Conservation (phyloP, 164 flowering plant genomes). For the Berberis vulgaris region DNA sequence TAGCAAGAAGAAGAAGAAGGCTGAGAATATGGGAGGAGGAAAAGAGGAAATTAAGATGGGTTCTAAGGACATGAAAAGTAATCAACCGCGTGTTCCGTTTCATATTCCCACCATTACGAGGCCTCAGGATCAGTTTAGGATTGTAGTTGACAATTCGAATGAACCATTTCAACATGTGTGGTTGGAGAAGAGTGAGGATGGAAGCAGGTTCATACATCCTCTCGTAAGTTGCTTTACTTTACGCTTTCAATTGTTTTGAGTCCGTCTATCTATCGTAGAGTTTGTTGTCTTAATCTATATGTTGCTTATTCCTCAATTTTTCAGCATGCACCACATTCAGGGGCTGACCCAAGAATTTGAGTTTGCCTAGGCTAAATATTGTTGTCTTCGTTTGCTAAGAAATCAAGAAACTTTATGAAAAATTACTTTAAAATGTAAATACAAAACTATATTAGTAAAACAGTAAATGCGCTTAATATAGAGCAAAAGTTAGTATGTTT, state of each 20-base stretch:
- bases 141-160: slow-evolving; percentile 72
- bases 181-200: slow-evolving; percentile 85
- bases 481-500: too few species aligned
- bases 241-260: background rate
- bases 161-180: slow-evolving; percentile 87
- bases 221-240: slow-evolving; percentile 41
- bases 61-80: slow-evolving; percentile 32
- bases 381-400: too few species aligned
- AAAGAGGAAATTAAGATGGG: slow-evolving; percentile 40
- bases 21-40: slow-evolving; percentile 10
- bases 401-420: too few species aligned
- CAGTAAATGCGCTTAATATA: too few species aligned
- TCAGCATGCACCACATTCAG: too few species aligned
- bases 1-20: slow-evolving; percentile 76
- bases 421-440: too few species aligned
- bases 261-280: background rate
- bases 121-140: slow-evolving; percentile 74
- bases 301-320: background rate
- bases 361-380: too few species aligned
- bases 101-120: slow-evolving; percentile 67
- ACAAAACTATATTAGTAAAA: too few species aligned
- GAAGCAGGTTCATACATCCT: slow-evolving; percentile 61
- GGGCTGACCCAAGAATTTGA: too few species aligned
- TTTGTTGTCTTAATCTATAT: background rate
- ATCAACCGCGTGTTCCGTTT: slow-evolving; percentile 64